These are phyloP conservation scores for Hirsutella thompsonii DNA, from an alignment of 2,329 filamentous ascomycete species.

Conservation along the genomic window DNA sequence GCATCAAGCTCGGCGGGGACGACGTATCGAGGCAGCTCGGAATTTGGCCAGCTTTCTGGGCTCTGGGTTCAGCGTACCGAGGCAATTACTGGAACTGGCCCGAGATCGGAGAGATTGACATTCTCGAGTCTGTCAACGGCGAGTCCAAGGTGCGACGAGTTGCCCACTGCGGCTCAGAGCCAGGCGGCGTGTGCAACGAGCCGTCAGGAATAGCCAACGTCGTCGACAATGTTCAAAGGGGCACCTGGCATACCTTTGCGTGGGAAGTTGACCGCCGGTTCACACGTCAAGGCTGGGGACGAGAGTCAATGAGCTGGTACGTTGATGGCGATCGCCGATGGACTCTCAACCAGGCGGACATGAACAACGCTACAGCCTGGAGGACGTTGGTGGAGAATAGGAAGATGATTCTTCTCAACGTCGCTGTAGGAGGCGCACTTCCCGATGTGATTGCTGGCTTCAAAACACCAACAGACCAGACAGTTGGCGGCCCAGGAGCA, in stretches of 20 bases:
- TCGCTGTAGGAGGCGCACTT: constrained; percentile 26
- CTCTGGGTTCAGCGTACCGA: constrained; percentile 25
- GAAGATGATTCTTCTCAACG: constrained; percentile 24
- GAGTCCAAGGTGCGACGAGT: constrained; percentile 19
- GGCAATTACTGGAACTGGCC: constrained; percentile 28
- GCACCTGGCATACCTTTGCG: constrained; percentile 19
- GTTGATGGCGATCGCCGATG: constrained; percentile 17
- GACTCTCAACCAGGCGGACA: constrained; percentile 12
- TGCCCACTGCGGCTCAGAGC: constrained; percentile 26
- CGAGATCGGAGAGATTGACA: constrained; percentile 28
- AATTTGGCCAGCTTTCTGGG: constrained; percentile 36
- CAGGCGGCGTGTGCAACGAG: constrained; percentile 28
- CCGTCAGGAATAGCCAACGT: constrained; percentile 17
- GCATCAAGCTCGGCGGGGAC: constrained; percentile 21
- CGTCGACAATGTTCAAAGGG: constrained; percentile 10
- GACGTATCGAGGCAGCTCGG: constrained; percentile 16
- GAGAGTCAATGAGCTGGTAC: constrained; percentile 21
- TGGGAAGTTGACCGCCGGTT: constrained; percentile 18
- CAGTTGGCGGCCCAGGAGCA: constrained; percentile 17
- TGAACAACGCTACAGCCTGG: constrained; percentile 18
- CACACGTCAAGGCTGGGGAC: not conserved
- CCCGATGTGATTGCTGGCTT: constrained; percentile 19
- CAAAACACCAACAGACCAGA: constrained; percentile 19
- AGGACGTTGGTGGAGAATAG: constrained; percentile 12
- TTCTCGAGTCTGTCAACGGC: constrained; percentile 30